Evolutionary conservation across 257 asterid species (phyloP).

Genomic region (Plectranthus barbatus): DNA sequence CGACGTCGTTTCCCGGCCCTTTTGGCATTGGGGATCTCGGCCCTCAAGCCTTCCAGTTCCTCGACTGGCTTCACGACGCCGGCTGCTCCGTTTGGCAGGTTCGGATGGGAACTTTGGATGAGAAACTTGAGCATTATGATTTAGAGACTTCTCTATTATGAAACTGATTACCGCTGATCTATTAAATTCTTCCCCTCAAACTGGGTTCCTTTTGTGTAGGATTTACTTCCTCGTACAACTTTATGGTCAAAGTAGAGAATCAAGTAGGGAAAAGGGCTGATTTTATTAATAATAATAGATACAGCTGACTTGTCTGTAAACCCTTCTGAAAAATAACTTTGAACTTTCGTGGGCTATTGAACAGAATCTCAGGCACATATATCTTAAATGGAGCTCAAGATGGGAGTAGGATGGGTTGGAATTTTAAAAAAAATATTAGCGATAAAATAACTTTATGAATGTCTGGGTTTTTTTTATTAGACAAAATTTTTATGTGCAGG

Average conservation of each 20-base stretch:
- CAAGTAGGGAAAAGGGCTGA: neutral
- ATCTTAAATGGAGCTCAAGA: neutral
- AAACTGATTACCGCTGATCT: too few species aligned
- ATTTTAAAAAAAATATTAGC: neutral
- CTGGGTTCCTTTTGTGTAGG: too few species aligned
- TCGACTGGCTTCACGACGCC: conserved; percentile 86
- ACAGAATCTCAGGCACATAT: neutral
- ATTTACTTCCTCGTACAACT: neutral
- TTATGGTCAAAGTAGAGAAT: neutral
- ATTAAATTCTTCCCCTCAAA: too few species aligned
- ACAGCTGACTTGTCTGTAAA: neutral
- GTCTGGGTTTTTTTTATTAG: too few species aligned
- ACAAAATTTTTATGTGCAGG: too few species aligned
- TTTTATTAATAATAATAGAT: neutral
- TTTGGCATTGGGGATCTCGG: conserved; percentile 97
- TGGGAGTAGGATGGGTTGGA: neutral
- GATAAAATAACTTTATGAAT: neutral
- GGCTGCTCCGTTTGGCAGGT: conserved; percentile 99
- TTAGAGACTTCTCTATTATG: neutral
- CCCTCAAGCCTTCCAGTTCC: conserved; percentile 58
- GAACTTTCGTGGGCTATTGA: neutral
- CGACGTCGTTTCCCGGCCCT: conserved; percentile 92
- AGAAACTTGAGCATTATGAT: neutral
- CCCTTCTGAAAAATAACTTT: neutral
- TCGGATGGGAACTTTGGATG: neutral